phyloP scores from a whole-genome alignment of 1,284 basidiomycete species.

The Testicularia cyperi region DNA sequence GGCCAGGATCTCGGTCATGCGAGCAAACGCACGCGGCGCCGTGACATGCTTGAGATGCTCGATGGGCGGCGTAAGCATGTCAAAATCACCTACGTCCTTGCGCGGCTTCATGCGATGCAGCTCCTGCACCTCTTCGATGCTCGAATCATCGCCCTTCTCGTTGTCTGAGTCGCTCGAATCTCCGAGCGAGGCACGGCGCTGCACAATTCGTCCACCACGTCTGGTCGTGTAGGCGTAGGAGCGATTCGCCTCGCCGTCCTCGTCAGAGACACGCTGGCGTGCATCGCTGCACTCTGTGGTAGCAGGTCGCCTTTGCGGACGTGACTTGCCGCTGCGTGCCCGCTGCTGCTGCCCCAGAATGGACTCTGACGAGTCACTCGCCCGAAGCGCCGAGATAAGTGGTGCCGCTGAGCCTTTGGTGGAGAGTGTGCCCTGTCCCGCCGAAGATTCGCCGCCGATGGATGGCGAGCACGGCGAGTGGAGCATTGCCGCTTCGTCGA shows the following conservation, averaged over 20 bases:
- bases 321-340: background rate
- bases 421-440: constrained; percentile 12
- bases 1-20: constrained; percentile 22
- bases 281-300: background rate
- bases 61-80: constrained; percentile 45
- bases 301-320: background rate
- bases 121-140: background rate
- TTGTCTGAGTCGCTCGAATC: too few species aligned
- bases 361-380: too few species aligned
- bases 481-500: constrained; percentile 8
- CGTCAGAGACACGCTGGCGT: background rate
- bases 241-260: background rate
- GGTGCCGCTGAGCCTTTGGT: constrained; percentile 10
- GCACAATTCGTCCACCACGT: background rate
- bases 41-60: constrained; percentile 44
- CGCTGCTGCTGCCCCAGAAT: background rate
- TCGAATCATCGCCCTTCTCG: constrained; percentile 13
- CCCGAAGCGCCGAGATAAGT: too few species aligned
- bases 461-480: constrained; percentile 26
- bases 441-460: too few species aligned
- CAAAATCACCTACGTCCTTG: constrained; percentile 41
- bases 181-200: constrained; percentile 3
- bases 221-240: background rate
- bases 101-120: constrained; percentile 32
- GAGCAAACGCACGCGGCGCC: constrained; percentile 12